phyloP scores from a whole-genome alignment of 768 basidiomycete species.

The Kwoniella newhampshirensis region DNA sequence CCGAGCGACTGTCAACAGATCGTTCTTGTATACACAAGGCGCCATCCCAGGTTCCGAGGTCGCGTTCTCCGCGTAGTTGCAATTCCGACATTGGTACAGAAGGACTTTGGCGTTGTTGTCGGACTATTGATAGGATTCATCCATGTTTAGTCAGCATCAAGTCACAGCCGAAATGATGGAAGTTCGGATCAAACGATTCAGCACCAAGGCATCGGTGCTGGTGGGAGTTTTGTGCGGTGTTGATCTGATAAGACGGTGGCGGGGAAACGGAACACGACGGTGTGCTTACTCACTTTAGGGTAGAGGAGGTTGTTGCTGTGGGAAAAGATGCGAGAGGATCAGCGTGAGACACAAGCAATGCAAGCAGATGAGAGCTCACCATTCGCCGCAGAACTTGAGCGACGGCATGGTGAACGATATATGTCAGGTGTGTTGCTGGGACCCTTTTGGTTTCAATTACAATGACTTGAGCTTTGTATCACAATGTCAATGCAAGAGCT shows the following conservation, averaged over 20 bases:
- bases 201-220: too few species aligned
- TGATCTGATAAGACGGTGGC: too few species aligned
- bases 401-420: constrained; percentile 52
- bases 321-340: neutral
- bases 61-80: constrained; percentile 76
- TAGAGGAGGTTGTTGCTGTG: constrained; percentile 84
- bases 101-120: constrained; percentile 80
- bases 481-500: too few species aligned
- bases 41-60: constrained; percentile 59
- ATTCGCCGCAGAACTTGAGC: constrained; percentile 88
- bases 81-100: constrained; percentile 89
- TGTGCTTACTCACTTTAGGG: constrained; percentile 59
- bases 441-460: too few species aligned
- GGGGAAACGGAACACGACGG: too few species aligned
- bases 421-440: too few species aligned
- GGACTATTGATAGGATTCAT: constrained; percentile 59
- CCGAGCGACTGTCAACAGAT: constrained; percentile 91
- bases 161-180: neutral
- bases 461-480: too few species aligned
- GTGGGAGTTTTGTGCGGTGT: neutral
- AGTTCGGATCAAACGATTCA: too few species aligned
- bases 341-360: constrained; percentile 9
- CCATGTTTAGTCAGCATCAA: constrained; percentile 4
- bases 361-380: too few species aligned
- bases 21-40: constrained; percentile 88